These are phyloP conservation scores for Boletus barrowsii DNA, from an alignment of 768 basidiomycete species.

Conservation along the genomic window DNA sequence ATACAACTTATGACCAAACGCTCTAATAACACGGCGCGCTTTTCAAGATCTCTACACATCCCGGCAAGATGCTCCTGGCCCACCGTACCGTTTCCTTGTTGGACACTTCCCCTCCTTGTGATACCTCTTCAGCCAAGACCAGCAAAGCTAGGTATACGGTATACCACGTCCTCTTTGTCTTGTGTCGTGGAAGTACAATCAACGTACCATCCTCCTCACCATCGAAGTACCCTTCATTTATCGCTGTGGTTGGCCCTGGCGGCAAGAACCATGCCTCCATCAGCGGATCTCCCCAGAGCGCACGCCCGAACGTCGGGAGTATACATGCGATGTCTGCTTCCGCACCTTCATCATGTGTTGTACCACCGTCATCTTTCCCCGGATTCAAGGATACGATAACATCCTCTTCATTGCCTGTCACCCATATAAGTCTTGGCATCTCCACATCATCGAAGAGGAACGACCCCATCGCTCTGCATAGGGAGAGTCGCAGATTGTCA, in stretches of 20 bases:
- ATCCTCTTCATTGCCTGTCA: constrained; percentile 57
- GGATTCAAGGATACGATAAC: constrained; percentile 46
- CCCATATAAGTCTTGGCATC: constrained; percentile 63
- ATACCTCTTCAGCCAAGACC: constrained; percentile 44
- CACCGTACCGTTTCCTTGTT: constrained; percentile 31
- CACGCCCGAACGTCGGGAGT: constrained; percentile 45
- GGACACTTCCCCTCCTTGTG: constrained; percentile 7
- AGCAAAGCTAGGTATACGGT: constrained; percentile 59
- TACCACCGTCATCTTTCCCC: constrained; percentile 5
- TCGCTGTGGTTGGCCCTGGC: constrained; percentile 43
- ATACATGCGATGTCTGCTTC: constrained; percentile 33
- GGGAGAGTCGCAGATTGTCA: constrained; percentile 44
- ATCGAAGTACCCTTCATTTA: constrained; percentile 58
- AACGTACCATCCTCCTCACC: constrained; percentile 45
- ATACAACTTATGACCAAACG: neutral
- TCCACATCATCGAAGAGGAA: constrained; percentile 79
- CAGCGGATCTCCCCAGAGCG: constrained; percentile 76
- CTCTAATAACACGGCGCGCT: constrained; percentile 35
- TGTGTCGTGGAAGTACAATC: constrained; percentile 61
- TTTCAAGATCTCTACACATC: constrained; percentile 44
- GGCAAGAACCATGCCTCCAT: constrained; percentile 63
- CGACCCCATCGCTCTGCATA: constrained; percentile 69
- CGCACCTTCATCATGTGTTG: constrained; percentile 8
- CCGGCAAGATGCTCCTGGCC: constrained; percentile 40
- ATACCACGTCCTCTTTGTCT: constrained; percentile 78